Evolutionary conservation across 257 asterid genomes (phyloP), one percentile per base, ranked within the genome.

Genomic region (Nicotiana tabacum): DNA sequence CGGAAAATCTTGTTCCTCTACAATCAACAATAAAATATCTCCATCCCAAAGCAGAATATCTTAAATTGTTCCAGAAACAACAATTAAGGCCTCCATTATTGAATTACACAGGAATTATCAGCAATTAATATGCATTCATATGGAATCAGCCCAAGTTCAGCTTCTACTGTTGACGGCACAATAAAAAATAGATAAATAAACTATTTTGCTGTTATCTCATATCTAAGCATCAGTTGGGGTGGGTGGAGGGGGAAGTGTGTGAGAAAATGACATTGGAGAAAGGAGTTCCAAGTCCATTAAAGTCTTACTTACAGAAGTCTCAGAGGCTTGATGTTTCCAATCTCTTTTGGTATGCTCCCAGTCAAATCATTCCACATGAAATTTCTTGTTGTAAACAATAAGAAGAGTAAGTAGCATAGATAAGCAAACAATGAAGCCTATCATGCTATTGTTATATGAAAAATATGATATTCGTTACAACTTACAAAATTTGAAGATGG

Each of bases 351-450:
- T 77, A 89, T 86, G 82, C 58, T 78, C 76, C 90, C 92, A 55
- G 83, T 83, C 76, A 89, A 83, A n/a, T 85, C 77, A 83, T 89
- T 89, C 92, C 92, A 89, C 92, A 87, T 89, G 85, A 89, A 89
- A 82, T 87, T 83, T 81, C 92, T 89, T 77, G 80, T 48, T 57
- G 77, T 67, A 35, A 66, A 37, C 32, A 82, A 24, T 37, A 39
- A 16, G 53, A 81, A 43, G 78, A 64, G 51, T 81, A 27, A 89
- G 85, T 84, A 72, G 33, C 55, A 56, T 46, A 43, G 82, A n/a
- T 21, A 30, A 60, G 32, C 1, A 24, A 57, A 70, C 30, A 69
- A 79, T 74, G 80, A 48, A 61, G 65, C 39, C 35, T 29, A 77
- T 51, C 37, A 29, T 43, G 30, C 33, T 29, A 11, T 39, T 83